These are phyloP conservation scores for Glomus cerebriforme DNA, from an alignment of 192 early-diverging fungal species.

Conservation along the genomic window DNA sequence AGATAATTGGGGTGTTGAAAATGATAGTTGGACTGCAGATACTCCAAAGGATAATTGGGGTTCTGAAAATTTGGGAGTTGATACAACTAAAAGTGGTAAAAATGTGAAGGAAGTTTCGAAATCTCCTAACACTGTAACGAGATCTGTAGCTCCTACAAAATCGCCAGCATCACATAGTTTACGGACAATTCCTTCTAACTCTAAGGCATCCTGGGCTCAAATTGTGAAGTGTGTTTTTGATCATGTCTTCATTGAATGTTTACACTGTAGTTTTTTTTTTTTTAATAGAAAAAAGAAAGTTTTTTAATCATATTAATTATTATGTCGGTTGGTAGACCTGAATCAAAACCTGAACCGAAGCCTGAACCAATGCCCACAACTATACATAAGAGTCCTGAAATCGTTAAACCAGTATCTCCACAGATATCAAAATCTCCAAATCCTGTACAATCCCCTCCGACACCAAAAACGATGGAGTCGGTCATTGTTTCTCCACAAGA, in stretches of 20 bases:
- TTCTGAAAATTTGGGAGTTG: not conserved
- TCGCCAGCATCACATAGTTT: conserved; percentile 35
- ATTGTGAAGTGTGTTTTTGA: conserved; percentile 58
- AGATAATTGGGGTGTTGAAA: conserved; percentile 19
- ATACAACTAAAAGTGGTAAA: conserved; percentile 15
- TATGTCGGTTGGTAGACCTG: conserved; percentile 25
- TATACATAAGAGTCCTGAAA: conserved; percentile 36
- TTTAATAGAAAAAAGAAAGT: no score
- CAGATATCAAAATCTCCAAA: conserved; percentile 35
- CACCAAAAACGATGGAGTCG: conserved; percentile 29
- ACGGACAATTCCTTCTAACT: conserved; percentile 43
- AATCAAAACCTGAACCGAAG: conserved; percentile 50
- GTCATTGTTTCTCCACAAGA: conserved; percentile 26
- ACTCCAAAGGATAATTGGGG: conserved; percentile 22
- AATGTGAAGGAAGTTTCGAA: not conserved
- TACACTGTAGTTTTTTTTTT: not conserved
- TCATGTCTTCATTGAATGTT: conserved; percentile 6
- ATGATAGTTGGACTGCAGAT: conserved; percentile 13
- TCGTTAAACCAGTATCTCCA: conserved; percentile 34
- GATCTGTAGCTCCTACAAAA: conserved; percentile 12
- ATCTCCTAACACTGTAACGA: conserved; percentile 28
- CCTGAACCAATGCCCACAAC: conserved; percentile 40
- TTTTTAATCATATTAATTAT: not conserved
- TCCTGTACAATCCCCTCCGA: conserved; percentile 28
- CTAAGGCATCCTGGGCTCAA: conserved; percentile 63